A percentile compares a stretch with the other conserved stretches of the same genome.
Evolutionary conservation across 2,329 filamentous ascomycete genomes (phyloP).

Genomic region (Penicillium concentricum): DNA sequence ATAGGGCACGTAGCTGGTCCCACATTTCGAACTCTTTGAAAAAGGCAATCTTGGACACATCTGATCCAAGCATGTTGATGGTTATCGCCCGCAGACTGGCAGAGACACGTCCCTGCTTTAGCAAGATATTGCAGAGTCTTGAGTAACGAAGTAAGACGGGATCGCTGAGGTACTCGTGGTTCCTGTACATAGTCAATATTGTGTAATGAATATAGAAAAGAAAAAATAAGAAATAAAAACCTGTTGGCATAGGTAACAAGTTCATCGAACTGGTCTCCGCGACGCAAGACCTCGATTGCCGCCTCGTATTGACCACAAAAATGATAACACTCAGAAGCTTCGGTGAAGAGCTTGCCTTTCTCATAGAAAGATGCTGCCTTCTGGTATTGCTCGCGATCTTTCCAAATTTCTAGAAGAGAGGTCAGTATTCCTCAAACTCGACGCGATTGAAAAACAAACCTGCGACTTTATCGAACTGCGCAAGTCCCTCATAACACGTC

Average conservation of each 20-base stretch:
- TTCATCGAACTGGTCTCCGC: slow-evolving; percentile 17
- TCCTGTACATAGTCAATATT: slow-evolving; percentile 3
- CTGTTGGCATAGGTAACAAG: slow-evolving; percentile 18
- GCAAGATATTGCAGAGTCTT: slow-evolving; percentile 19
- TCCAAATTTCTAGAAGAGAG: slow-evolving; percentile 15
- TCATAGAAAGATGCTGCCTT: slow-evolving; percentile 19
- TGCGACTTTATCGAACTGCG: slow-evolving; percentile 18
- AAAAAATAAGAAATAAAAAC: not conserved
- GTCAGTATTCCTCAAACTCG: not conserved
- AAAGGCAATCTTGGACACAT: slow-evolving; percentile 13
- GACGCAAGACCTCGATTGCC: slow-evolving; percentile 17
- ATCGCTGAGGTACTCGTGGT: slow-evolving; percentile 4
- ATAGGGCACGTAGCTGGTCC: slow-evolving; percentile 12
- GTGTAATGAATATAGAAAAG: not conserved
- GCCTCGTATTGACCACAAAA: slow-evolving; percentile 12
- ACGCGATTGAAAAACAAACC: slow-evolving; percentile 4
- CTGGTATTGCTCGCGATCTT: slow-evolving; percentile 4
- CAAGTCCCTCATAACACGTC: slow-evolving; percentile 13
- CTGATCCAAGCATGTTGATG: slow-evolving; percentile 18
- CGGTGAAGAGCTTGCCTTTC: slow-evolving; percentile 2
- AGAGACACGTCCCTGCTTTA: slow-evolving; percentile 20
- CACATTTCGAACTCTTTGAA: slow-evolving; percentile 21
- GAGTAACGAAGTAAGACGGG: slow-evolving; percentile 11
- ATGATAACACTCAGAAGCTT: slow-evolving; percentile 19
- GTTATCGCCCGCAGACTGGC: slow-evolving; percentile 11